phyloP scores from a whole-genome alignment of 495 filamentous ascomycete genomes.

The Daldinia caldariorum region DNA sequence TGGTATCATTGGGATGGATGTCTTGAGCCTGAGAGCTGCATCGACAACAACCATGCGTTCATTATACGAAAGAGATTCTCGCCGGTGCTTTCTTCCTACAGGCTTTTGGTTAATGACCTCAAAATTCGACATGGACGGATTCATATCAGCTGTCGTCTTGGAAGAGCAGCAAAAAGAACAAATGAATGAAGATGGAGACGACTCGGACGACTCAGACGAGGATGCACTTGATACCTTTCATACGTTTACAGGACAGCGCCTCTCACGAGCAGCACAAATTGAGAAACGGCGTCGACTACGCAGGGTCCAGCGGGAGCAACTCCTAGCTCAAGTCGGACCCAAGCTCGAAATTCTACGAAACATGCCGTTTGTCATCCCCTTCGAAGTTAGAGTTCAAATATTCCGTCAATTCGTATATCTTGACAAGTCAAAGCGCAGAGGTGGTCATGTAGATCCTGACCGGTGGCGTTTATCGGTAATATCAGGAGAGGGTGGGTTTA shows the following conservation, averaged over 20 bases:
- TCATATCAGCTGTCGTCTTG: slow-evolving; percentile 84
- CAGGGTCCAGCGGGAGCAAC: slow-evolving; percentile 69
- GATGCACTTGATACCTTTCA: slow-evolving; percentile 32
- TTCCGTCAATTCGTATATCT: slow-evolving; percentile 90
- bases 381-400: slow-evolving; percentile 88
- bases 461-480: slow-evolving; percentile 76
- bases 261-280: slow-evolving; percentile 51
- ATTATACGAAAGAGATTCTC: slow-evolving; percentile 94
- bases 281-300: slow-evolving; percentile 65
- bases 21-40: slow-evolving; percentile 80
- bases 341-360: slow-evolving; percentile 90
- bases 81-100: slow-evolving; percentile 80
- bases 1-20: slow-evolving; percentile 74
- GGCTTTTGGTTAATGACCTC: slow-evolving; percentile 96
- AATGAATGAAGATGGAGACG: slow-evolving; percentile 43
- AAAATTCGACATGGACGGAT: slow-evolving; percentile 89
- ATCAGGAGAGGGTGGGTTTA: slow-evolving; percentile 36
- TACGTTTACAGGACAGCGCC: slow-evolving; percentile 42
- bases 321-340: slow-evolving; percentile 80
- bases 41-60: slow-evolving; percentile 85
- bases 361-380: slow-evolving; percentile 97
- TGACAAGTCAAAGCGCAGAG: slow-evolving; percentile 80
- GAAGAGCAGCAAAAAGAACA: slow-evolving; percentile 80
- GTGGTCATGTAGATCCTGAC: slow-evolving; percentile 81
- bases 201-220: slow-evolving; percentile 41